These are phyloP conservation scores for Pseudogymnoascus sp. DNA, from an alignment of 2,329 filamentous ascomycete species.

Conservation along the genomic window DNA sequence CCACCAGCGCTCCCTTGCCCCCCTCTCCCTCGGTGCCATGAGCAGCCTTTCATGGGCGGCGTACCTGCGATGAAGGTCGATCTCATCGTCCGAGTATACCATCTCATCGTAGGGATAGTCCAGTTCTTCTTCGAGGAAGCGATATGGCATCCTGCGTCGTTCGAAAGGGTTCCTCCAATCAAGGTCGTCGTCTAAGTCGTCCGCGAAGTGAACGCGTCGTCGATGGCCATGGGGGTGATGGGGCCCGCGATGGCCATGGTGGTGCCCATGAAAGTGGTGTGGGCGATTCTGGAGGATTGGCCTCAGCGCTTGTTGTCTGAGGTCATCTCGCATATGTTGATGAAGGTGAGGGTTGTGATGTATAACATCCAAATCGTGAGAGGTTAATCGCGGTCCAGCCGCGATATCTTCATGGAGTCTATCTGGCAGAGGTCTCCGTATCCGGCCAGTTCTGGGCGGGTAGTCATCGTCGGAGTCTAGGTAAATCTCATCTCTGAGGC, in stretches of 20 bases:
- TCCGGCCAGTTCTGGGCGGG: neutral
- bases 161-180: neutral
- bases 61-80: neutral
- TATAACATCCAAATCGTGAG: neutral
- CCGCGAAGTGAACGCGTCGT: neutral
- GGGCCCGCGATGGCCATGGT: neutral
- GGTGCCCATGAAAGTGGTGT: neutral
- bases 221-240: neutral
- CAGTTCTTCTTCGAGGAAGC: neutral
- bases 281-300: neutral
- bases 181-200: neutral
- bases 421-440: neutral
- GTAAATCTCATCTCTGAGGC: neutral
- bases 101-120: slow-evolving; percentile 2
- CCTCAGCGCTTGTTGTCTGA: neutral
- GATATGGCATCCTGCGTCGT: slow-evolving; percentile 6
- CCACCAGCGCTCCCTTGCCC: neutral
- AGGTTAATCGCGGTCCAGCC: neutral
- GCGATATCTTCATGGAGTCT: neutral
- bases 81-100: neutral
- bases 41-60: neutral
- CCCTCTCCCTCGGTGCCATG: neutral
- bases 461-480: neutral
- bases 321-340: neutral
- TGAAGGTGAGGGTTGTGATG: neutral